phyloP scores from a whole-genome alignment of 352 stramenopile species.

The Phytophthora kernoviae region DNA sequence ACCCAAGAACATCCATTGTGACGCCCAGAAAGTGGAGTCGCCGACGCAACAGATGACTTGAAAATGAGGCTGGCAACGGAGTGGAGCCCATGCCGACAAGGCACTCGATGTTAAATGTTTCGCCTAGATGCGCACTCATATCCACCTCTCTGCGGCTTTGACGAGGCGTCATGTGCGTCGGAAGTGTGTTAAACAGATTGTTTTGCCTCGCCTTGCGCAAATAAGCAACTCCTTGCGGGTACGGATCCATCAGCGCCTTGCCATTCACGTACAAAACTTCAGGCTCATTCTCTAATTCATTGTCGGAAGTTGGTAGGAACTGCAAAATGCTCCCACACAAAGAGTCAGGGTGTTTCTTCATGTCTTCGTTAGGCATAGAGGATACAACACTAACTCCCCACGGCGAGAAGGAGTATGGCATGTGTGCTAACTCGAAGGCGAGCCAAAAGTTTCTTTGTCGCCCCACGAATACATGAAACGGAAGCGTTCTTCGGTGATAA shows the following conservation, averaged over 20 bases:
- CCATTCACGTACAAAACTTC: constrained; percentile 38
- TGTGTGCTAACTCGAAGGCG: constrained; percentile 37
- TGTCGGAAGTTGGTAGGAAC: constrained; percentile 30
- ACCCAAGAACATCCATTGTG: constrained; percentile 30
- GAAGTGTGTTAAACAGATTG: constrained; percentile 46
- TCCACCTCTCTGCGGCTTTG: constrained; percentile 27
- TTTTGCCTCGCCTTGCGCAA: constrained; percentile 36
- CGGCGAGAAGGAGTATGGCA: constrained; percentile 44
- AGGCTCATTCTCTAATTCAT: neutral
- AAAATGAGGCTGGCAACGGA: constrained; percentile 43
- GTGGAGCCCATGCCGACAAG: constrained; percentile 47
- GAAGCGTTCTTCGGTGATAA: constrained; percentile 40
- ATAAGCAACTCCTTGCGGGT: constrained; percentile 33
- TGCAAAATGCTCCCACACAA: constrained; percentile 48
- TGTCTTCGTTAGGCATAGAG: constrained; percentile 34
- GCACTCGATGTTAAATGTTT: constrained; percentile 45
- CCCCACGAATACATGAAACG: constrained; percentile 41
- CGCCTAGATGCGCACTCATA: constrained; percentile 3
- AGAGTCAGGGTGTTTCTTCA: constrained; percentile 29
- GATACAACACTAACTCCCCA: constrained; percentile 44
- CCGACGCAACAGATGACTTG: constrained; percentile 38
- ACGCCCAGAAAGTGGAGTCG: constrained; percentile 48
- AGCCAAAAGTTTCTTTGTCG: constrained; percentile 55
- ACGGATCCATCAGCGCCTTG: constrained; percentile 30
- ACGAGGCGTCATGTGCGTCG: constrained; percentile 56